phyloP scores from a whole-genome alignment of 1,284 basidiomycete species.

The Malassezia psittaci region DNA sequence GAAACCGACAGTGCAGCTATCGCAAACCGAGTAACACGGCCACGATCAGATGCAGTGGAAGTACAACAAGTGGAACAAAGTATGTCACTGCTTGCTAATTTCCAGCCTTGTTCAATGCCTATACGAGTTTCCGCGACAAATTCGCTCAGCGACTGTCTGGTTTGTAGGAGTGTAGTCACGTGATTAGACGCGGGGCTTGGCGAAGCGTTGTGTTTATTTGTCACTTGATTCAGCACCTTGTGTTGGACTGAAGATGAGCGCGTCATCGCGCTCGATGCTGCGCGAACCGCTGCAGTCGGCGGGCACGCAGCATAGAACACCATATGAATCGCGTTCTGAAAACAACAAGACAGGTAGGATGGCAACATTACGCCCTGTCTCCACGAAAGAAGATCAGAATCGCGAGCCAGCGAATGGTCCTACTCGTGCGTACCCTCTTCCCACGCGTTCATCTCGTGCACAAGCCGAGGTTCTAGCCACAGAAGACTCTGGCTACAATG shows the following conservation, averaged over 20 bases:
- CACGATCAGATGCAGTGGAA: slow-evolving; percentile 82
- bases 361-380: slow-evolving; percentile 1
- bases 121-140: slow-evolving; percentile 39
- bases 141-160: slow-evolving; percentile 16
- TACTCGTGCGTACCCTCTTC: not conserved
- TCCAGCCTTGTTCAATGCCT: slow-evolving; percentile 46
- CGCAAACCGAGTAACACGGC: slow-evolving; percentile 82
- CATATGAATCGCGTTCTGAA: not conserved
- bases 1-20: slow-evolving; percentile 93
- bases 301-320: not conserved
- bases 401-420: not conserved
- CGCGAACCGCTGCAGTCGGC: slow-evolving; percentile 12
- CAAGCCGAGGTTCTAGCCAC: not conserved
- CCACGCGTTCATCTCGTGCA: not conserved
- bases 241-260: slow-evolving; percentile 9
- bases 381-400: not conserved
- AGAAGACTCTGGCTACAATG: not conserved
- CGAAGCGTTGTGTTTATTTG: slow-evolving; percentile 9
- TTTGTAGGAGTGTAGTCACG: slow-evolving; percentile 11
- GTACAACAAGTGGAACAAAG: slow-evolving; percentile 96
- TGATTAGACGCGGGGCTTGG: slow-evolving; percentile 2
- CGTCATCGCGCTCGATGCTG: slow-evolving; percentile 6
- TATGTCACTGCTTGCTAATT: slow-evolving; percentile 18
- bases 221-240: not conserved
- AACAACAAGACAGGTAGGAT: not conserved